Evolutionary conservation across 306 rosid genomes (phyloP).

Genomic region (Nissolia schottii): DNA sequence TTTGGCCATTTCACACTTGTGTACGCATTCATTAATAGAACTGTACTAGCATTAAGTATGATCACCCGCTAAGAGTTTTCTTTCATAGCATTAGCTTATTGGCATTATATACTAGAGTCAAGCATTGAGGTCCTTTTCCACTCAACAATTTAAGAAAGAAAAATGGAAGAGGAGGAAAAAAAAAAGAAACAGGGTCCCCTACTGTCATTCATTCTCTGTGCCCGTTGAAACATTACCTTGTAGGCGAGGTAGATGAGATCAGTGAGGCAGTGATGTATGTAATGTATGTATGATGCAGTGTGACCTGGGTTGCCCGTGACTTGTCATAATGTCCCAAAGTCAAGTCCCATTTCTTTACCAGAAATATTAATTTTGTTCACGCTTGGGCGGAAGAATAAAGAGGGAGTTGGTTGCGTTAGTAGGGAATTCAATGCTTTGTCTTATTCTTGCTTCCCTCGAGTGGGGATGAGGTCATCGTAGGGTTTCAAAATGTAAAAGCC

Average conservation of each 20-base stretch:
- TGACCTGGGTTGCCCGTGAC: conserved; percentile 25
- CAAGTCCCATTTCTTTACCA: not conserved
- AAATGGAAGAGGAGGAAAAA: not conserved
- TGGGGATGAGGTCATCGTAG: not conserved
- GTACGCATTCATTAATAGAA: conserved; percentile 19
- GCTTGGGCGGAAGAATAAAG: not conserved
- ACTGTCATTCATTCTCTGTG: conserved; percentile 1
- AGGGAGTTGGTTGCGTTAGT: not conserved
- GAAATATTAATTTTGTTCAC: conserved; percentile 16
- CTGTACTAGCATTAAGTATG: conserved; percentile 17
- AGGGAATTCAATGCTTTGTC: not conserved
- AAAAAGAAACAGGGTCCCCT: not conserved
- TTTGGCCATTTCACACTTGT: not conserved
- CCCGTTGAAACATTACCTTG: not conserved
- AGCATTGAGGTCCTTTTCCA: not conserved
- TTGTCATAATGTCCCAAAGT: conserved; percentile 13
- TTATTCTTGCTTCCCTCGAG: not conserved
- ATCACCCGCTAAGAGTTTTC: not conserved
- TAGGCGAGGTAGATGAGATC: not conserved
- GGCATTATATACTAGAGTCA: not conserved
- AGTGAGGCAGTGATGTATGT: not conserved
- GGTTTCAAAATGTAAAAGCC: not conserved
- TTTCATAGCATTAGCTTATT: not conserved
- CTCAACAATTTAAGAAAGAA: not conserved
- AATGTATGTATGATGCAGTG: not conserved